Evolutionary conservation across 495 filamentous ascomycete genomes (phyloP).

Genomic region (Podospora pseudoanserina): DNA sequence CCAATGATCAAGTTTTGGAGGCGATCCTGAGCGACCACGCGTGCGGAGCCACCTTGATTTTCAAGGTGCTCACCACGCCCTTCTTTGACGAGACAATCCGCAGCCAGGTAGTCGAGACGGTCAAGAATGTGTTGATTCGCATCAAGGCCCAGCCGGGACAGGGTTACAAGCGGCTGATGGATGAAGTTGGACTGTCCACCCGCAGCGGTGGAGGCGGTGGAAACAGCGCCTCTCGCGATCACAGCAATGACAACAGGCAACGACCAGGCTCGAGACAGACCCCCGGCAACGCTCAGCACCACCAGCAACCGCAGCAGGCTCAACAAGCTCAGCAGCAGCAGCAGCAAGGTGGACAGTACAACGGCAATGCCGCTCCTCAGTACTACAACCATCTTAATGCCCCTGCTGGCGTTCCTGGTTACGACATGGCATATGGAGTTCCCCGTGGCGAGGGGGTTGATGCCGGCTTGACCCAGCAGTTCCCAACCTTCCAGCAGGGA

Average conservation of each 20-base stretch:
- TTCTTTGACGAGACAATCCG: slow-evolving; percentile 95
- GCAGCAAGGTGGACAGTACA: slow-evolving; percentile 32
- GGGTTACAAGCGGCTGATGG: slow-evolving; percentile 98
- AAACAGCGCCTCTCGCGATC: slow-evolving; percentile 38
- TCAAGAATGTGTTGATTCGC: slow-evolving; percentile 80
- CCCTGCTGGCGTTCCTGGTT: slow-evolving; percentile 30
- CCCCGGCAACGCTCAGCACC: slow-evolving; percentile 36
- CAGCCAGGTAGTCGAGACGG: slow-evolving; percentile 80
- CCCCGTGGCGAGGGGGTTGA: slow-evolving; percentile 58
- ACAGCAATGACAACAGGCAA: slow-evolving; percentile 49
- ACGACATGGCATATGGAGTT: slow-evolving; percentile 48
- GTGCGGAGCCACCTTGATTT: slow-evolving; percentile 92
- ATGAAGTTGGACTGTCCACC: slow-evolving; percentile 83
- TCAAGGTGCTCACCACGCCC: slow-evolving; percentile 95
- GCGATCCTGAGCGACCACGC: slow-evolving; percentile 87
- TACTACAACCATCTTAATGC: slow-evolving; percentile 44
- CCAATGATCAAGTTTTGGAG: slow-evolving; percentile 80
- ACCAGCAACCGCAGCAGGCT: slow-evolving; percentile 25
- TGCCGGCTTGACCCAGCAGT: slow-evolving; percentile 49
- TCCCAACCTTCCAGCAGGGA: slow-evolving; percentile 47
- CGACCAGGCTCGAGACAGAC: slow-evolving; percentile 55
- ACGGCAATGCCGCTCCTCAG: slow-evolving; percentile 27
- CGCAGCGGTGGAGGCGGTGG: slow-evolving; percentile 36
- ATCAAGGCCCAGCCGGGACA: slow-evolving; percentile 92
- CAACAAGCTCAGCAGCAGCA: slow-evolving; percentile 29